Conservation (phyloP, 2,329 filamentous ascomycete species). For the Colletotrichum ledebouriae region DNA sequence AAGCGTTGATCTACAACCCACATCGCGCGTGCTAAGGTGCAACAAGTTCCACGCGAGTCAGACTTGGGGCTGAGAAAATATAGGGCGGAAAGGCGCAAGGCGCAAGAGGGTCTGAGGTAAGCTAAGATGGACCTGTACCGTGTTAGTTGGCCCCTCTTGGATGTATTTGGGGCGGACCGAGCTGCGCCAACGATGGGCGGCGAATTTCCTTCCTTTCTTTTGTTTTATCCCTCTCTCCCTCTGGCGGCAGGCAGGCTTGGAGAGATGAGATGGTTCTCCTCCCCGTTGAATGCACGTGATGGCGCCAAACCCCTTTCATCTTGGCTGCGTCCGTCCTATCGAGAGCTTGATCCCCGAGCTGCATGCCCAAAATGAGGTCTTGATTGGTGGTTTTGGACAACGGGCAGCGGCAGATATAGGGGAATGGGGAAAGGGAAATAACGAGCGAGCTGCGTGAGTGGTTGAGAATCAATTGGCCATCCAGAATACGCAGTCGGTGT, state of each 20-base stretch:
- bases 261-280: background rate
- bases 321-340: conserved; percentile 32
- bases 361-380: conserved; percentile 3
- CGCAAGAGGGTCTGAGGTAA: conserved; percentile 10
- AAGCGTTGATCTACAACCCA: conserved; percentile 5
- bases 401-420: conserved; percentile 36
- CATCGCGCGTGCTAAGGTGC: background rate
- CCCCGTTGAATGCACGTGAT: conserved; percentile 24
- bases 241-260: too few relatives aligned
- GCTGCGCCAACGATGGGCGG: background rate
- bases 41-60: too few relatives aligned
- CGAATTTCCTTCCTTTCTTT: too few relatives aligned
- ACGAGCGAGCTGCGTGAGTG: conserved; percentile 4
- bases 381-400: conserved; percentile 32
- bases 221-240: too few relatives aligned
- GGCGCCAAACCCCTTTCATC: conserved; percentile 22
- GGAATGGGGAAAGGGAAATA: conserved; percentile 16
- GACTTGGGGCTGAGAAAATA: background rate
- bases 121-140: conserved; percentile 5
- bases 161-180: background rate
- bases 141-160: background rate
- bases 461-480: conserved; percentile 23
- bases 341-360: conserved; percentile 19
- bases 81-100: conserved; percentile 5
- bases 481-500: background rate